Evolutionary conservation across 176 grass and related monocot species (phyloP).

Genomic region (Ensete ventricosum): DNA sequence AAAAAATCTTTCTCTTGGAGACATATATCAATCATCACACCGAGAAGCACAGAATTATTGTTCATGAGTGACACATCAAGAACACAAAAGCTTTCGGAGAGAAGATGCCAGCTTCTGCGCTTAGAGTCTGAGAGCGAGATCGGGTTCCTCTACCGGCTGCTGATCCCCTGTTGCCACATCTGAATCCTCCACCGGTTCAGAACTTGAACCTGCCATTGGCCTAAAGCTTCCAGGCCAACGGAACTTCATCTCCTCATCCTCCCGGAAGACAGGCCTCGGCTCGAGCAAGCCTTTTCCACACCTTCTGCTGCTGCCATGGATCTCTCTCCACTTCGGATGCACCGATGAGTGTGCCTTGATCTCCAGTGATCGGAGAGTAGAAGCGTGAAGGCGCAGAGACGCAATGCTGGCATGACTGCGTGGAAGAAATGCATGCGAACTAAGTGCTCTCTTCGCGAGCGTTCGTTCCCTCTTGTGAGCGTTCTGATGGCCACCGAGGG

Average conservation of each 20-base stretch:
- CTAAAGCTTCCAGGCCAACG: conserved; percentile 63
- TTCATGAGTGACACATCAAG: no score
- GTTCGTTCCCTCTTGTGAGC: conserved; percentile 36
- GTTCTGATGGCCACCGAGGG: conserved; percentile 36
- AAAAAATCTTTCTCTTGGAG: no score
- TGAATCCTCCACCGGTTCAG: background rate
- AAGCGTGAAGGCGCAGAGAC: conserved; percentile 56
- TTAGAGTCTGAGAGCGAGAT: conserved; percentile 62
- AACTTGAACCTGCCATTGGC: background rate
- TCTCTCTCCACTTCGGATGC: conserved; percentile 20
- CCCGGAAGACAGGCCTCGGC: conserved; percentile 43
- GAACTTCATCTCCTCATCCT: conserved; percentile 37
- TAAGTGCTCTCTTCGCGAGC: conserved; percentile 32
- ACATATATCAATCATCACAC: no score
- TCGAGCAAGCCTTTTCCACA: conserved; percentile 39
- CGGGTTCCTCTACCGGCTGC: conserved; percentile 45
- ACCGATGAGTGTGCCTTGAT: conserved; percentile 56
- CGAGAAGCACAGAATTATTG: no score
- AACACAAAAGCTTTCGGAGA: background rate
- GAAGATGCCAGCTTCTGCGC: background rate
- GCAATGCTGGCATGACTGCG: conserved; percentile 46
- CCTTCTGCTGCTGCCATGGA: conserved; percentile 10
- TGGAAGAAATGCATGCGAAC: conserved; percentile 29
- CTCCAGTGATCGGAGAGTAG: conserved; percentile 44
- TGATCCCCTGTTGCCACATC: background rate